These are phyloP conservation scores for Metschnikowia colocasiae DNA, from an alignment of 805 yeast species.

Conservation along the genomic window DNA sequence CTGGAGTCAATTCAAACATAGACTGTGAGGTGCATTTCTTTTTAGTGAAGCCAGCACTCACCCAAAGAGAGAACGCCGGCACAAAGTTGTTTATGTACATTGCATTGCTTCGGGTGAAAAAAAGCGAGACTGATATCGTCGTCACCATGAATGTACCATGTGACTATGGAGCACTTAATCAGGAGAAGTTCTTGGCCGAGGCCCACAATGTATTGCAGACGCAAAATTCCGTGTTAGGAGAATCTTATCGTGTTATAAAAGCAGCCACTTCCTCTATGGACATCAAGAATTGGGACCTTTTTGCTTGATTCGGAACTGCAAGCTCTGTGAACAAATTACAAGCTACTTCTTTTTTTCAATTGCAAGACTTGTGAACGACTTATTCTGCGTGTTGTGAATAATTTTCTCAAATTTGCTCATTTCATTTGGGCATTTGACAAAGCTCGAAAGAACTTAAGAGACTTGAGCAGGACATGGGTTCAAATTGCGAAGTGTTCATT, in stretches of 20 bases:
- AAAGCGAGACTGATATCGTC: slow-evolving; percentile 57
- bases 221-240: slow-evolving; percentile 8
- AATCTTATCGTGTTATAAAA: slow-evolving; percentile 25
- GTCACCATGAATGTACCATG: slow-evolving; percentile 57
- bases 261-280: slow-evolving; percentile 27
- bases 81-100: slow-evolving; percentile 44
- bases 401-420: too few species aligned
- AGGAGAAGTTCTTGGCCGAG: slow-evolving; percentile 9
- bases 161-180: slow-evolving; percentile 11
- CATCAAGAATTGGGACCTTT: slow-evolving; percentile 42
- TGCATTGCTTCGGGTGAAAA: slow-evolving; percentile 52
- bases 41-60: slow-evolving; percentile 16
- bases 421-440: too few species aligned
- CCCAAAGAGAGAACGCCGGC: slow-evolving; percentile 14
- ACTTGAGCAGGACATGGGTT: too few species aligned
- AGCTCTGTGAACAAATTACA: not conserved
- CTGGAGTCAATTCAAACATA: slow-evolving; percentile 8
- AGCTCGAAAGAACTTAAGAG: too few species aligned
- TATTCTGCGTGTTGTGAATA: too few species aligned
- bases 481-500: too few species aligned
- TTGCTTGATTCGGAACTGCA: slow-evolving; percentile 1
- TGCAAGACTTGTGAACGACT: not conserved
- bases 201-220: slow-evolving; percentile 7
- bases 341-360: too few species aligned
- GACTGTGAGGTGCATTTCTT: slow-evolving; percentile 17